These are phyloP conservation scores for Stemphylium vesicarium DNA, from an alignment of 2,329 filamentous ascomycete genomes.

Conservation along the genomic window DNA sequence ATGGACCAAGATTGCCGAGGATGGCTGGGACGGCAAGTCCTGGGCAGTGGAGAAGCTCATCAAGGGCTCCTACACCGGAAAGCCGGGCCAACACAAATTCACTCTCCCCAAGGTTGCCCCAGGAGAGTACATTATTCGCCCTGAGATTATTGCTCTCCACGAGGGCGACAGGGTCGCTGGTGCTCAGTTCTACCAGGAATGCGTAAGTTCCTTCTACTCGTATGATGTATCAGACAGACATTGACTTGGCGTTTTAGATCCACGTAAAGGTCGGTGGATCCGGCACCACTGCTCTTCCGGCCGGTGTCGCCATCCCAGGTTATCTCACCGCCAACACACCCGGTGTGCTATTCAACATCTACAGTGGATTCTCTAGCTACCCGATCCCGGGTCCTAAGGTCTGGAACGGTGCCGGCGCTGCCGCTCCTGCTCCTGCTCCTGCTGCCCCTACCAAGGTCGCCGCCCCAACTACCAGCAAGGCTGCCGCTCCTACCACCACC, in stretches of 20 bases:
- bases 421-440: slow-evolving; percentile 7
- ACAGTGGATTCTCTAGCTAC: slow-evolving; percentile 46
- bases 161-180: slow-evolving; percentile 46
- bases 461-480: slow-evolving; percentile 6
- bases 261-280: slow-evolving; percentile 50
- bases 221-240: neutral
- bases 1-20: slow-evolving; percentile 57
- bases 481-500: slow-evolving; percentile 11
- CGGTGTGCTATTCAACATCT: slow-evolving; percentile 53
- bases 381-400: slow-evolving; percentile 43
- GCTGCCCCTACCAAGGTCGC: slow-evolving; percentile 12
- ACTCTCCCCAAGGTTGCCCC: slow-evolving; percentile 50
- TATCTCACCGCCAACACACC: slow-evolving; percentile 49
- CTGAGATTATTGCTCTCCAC: slow-evolving; percentile 55
- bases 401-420: slow-evolving; percentile 38
- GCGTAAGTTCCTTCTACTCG: slow-evolving; percentile 15
- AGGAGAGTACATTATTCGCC: slow-evolving; percentile 53
- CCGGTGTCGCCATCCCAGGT: slow-evolving; percentile 56
- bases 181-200: slow-evolving; percentile 55
- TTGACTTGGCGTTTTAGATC: slow-evolving; percentile 20
- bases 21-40: slow-evolving; percentile 40
- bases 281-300: slow-evolving; percentile 42
- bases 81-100: slow-evolving; percentile 51
- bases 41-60: slow-evolving; percentile 52
- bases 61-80: slow-evolving; percentile 34